Evolutionary conservation across 352 stramenopile genomes (phyloP), one percentile per base, ranked within the genome.

Genomic region (Vaucheria bursata): DNA sequence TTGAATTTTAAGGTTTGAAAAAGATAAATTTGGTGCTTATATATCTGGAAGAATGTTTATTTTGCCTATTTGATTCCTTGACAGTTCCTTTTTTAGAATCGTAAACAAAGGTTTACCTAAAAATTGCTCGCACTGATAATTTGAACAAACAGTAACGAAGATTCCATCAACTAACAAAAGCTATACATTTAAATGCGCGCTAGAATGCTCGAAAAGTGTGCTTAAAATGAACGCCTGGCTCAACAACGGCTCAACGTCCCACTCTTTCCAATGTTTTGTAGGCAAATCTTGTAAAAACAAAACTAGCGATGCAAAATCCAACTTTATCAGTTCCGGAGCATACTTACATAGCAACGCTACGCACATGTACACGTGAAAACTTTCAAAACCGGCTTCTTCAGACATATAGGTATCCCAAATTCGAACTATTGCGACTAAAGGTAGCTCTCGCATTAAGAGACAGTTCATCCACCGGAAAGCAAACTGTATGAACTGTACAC

Each of bases 401-500:
- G 90, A 94, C 64, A 99, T 86, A 84, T 99, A 99, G 0, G 96
- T 98, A 88, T 99, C 97, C 96, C 96, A 99, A 35, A 99, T 87
- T 37, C 97, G 91, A 38, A 99, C 89, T 59, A 98, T 96, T 53
- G 91, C 92, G 77, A 89, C 79, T 53, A 99, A 85, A 69, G 90
- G 90, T 65, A 99, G 91, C 84, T 99, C 97, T 38, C 97, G 88
- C 85, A 99, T 92, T 40, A 99, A 88, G 67, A 99, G 85, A 85
- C 96, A 99, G 88, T 99, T 99, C 93, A 99, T 99, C 95, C 96
- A 99, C 50, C 97, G 96, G 85, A 99, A 99, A 25, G 95, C 93
- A 86, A 99, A 99, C 88, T 99, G 95, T 66, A 99, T 93, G 84
- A 98, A 98, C 84, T 97, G 90, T 79, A 99, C 91, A 12, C 88